Evolutionary conservation across 2,329 filamentous ascomycete genomes (phyloP).

Genomic region (Fragosphaeria purpurea): DNA sequence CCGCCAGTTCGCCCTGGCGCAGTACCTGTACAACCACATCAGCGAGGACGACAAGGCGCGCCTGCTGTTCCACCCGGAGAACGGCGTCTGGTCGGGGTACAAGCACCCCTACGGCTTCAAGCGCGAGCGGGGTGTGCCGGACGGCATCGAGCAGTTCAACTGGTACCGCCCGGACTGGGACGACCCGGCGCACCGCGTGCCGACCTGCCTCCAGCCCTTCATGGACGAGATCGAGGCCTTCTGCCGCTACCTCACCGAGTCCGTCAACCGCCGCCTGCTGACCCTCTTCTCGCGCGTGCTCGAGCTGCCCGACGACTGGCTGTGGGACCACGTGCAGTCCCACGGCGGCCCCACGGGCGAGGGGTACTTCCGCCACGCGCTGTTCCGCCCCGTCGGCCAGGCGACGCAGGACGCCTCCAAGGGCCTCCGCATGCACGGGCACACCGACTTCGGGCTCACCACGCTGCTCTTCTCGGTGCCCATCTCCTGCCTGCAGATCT

Average conservation of each 20-base stretch:
- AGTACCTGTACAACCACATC: conserved; percentile 40
- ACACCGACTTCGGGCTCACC: conserved; percentile 37
- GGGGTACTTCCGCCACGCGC: conserved; percentile 35
- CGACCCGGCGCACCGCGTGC: conserved; percentile 27
- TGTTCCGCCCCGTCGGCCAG: conserved; percentile 28
- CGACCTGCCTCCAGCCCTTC: conserved; percentile 35
- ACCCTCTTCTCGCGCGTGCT: conserved; percentile 32
- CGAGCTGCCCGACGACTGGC: conserved; percentile 32
- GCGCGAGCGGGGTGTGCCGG: conserved; percentile 30
- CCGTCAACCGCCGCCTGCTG: conserved; percentile 33
- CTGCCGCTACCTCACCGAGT: conserved; percentile 36
- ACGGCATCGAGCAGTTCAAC: conserved; percentile 46
- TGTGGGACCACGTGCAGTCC: conserved; percentile 34
- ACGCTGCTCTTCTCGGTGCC: conserved; percentile 37
- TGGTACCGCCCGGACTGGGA: conserved; percentile 39
- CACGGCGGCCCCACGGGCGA: conserved; percentile 31
- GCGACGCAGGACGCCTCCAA: conserved; percentile 22
- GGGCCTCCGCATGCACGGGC: conserved; percentile 34
- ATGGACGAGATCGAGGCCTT: conserved; percentile 38
- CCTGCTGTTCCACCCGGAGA: conserved; percentile 36
- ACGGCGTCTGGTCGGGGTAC: conserved; percentile 39
- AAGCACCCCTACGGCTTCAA: conserved; percentile 38
- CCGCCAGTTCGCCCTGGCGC: conserved; percentile 39
- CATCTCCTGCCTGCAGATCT: conserved; percentile 36
- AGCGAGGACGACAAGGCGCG: conserved; percentile 37